These are phyloP conservation scores for Suhomyces xylopsoci DNA, from an alignment of 805 yeast genomes.

Conservation along the genomic window DNA sequence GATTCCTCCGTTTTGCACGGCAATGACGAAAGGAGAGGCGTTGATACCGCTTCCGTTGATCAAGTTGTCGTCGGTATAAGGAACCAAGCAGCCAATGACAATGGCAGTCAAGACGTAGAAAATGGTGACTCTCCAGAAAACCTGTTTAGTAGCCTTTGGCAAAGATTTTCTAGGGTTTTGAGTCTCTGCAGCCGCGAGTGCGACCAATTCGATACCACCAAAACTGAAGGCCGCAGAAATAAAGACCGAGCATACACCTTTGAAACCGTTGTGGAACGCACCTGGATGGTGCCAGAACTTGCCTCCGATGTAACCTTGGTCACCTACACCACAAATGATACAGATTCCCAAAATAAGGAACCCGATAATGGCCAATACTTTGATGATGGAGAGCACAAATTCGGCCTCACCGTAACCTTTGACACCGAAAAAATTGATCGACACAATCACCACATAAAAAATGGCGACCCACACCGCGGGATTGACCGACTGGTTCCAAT, in stretches of 20 bases:
- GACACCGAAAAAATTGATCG: slow-evolving; percentile 38
- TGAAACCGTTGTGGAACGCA: slow-evolving; percentile 20
- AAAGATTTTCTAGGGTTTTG: slow-evolving; percentile 53
- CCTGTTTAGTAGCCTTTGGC: slow-evolving; percentile 55
- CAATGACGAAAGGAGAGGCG: slow-evolving; percentile 76
- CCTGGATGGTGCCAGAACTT: slow-evolving; percentile 22
- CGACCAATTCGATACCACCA: slow-evolving; percentile 60
- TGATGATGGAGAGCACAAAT: slow-evolving; percentile 22
- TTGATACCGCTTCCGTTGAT: slow-evolving; percentile 53
- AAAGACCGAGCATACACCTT: slow-evolving; percentile 27
- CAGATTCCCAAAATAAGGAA: slow-evolving; percentile 30
- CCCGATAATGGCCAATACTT: slow-evolving; percentile 26
- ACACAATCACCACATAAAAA: slow-evolving; percentile 29
- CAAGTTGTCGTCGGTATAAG: slow-evolving; percentile 47
- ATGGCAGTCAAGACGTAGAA: slow-evolving; percentile 34
- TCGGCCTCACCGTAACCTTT: slow-evolving; percentile 31
- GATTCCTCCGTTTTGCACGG: slow-evolving; percentile 60
- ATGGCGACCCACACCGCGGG: slow-evolving; percentile 39
- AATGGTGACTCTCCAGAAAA: slow-evolving; percentile 51
- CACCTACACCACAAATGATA: slow-evolving; percentile 31
- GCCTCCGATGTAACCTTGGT: slow-evolving; percentile 18
- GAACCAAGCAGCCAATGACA: slow-evolving; percentile 43
- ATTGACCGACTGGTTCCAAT: slow-evolving; percentile 31
- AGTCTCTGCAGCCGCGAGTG: slow-evolving; percentile 58
- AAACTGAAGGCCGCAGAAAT: slow-evolving; percentile 59